Evolutionary conservation across 2,329 filamentous ascomycete genomes (phyloP).

Genomic region (Blastomyces gilchristii): DNA sequence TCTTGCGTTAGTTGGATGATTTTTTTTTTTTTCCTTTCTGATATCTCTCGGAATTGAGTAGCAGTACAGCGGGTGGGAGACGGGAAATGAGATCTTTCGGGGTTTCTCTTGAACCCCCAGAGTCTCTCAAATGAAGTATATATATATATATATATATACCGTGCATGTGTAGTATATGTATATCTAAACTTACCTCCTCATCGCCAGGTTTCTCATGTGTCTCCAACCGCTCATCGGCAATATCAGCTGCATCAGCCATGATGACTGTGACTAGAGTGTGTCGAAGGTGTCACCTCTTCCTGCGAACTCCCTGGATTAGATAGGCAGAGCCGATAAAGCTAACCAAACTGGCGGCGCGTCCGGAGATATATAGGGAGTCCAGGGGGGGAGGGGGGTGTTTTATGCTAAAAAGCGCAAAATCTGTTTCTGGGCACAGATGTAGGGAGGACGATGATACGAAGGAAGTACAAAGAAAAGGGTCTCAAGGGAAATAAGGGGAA

Average conservation of each 20-base stretch:
- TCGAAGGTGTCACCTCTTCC: not conserved
- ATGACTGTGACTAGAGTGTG: constrained; percentile 4
- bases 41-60: too few relatives aligned
- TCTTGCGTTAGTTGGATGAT: not conserved
- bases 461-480: not conserved
- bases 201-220: constrained; percentile 33
- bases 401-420: not conserved
- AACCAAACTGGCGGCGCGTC: not conserved
- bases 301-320: not conserved
- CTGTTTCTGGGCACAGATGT: not conserved
- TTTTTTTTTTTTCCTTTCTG: too few relatives aligned
- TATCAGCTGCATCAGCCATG: constrained; percentile 14
- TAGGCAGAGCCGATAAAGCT: not conserved
- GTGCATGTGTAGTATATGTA: not conserved
- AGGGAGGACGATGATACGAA: not conserved
- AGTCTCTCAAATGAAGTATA: not conserved
- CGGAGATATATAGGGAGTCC: not conserved
- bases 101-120: not conserved
- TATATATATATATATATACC: too few relatives aligned
- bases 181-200: constrained; percentile 33
- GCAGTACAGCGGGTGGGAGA: too few relatives aligned
- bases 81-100: too few relatives aligned
- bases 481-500: not conserved
- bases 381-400: not conserved
- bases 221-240: constrained; percentile 14